Conservation (phyloP, 2,329 filamentous ascomycete genomes). For the Monilinia aucupariae region DNA sequence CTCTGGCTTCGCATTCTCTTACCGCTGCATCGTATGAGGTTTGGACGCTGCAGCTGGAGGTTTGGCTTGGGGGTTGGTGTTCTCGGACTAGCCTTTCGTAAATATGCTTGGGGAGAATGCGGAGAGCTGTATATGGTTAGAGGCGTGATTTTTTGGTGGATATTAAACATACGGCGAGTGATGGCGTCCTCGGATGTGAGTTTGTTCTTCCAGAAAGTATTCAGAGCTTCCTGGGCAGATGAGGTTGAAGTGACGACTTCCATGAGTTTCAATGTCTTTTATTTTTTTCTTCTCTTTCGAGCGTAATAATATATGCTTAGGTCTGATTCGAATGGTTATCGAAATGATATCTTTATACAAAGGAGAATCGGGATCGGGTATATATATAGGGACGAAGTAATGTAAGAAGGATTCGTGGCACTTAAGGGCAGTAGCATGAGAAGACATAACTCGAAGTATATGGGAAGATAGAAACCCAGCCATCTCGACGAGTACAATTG, state of each 20-base stretch:
- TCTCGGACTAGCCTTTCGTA: not conserved
- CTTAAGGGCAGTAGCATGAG: not conserved
- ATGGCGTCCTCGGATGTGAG: not conserved
- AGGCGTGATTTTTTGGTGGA: not conserved
- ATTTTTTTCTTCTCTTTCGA: not conserved
- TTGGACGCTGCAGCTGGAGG: slow-evolving; percentile 31
- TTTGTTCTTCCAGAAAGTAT: slow-evolving; percentile 12
- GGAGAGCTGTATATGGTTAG: slow-evolving; percentile 3
- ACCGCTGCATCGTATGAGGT: slow-evolving; percentile 67
- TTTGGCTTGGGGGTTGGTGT: not conserved
- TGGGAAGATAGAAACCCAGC: not conserved
- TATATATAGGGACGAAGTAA: not conserved
- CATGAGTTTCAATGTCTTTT: not conserved
- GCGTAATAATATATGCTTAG: not conserved
- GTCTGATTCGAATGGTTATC: not conserved
- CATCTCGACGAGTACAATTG: not conserved
- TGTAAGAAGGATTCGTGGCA: not conserved
- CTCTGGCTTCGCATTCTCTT: slow-evolving; percentile 59
- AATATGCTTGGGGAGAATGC: slow-evolving; percentile 10
- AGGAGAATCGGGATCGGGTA: not conserved
- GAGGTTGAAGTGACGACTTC: not conserved
- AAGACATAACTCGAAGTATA: not conserved
- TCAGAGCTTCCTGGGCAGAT: not conserved
- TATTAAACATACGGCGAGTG: not conserved
- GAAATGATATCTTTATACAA: not conserved